A percentile compares a stretch with the other conserved stretches of the same genome.
Conservation (phyloP, 2,329 filamentous ascomycete species). For the Alternaria sp. region DNA sequence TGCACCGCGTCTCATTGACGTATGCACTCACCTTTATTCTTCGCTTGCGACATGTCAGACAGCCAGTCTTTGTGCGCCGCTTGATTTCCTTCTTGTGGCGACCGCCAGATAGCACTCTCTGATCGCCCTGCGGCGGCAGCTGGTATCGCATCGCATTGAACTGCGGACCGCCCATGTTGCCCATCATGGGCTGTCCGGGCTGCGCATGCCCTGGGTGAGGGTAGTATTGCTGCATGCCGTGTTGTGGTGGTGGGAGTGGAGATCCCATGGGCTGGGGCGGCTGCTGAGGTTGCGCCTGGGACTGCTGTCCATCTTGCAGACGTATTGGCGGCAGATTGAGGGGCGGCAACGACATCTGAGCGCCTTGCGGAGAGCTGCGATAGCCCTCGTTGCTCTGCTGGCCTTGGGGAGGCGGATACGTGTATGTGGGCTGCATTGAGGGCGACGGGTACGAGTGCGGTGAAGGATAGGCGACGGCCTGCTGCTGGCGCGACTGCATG, state of each 20-base stretch:
- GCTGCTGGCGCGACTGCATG: conserved; percentile 42
- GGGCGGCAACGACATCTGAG: conserved; percentile 55
- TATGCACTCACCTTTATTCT: conserved; percentile 72
- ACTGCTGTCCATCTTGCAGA: conserved; percentile 56
- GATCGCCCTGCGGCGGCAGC: conserved; percentile 60
- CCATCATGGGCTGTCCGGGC: conserved; percentile 61
- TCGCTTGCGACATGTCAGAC: conserved; percentile 65
- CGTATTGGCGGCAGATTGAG: conserved; percentile 63
- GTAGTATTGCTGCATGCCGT: conserved; percentile 63
- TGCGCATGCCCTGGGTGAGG: conserved; percentile 51
- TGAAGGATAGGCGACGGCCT: conserved; percentile 54
- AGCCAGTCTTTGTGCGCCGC: conserved; percentile 78
- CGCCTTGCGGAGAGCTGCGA: conserved; percentile 57
- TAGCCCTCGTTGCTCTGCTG: conserved; percentile 54
- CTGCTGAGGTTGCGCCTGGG: conserved; percentile 39
- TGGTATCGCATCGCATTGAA: conserved; percentile 63
- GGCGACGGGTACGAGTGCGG: conserved; percentile 62
- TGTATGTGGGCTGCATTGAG: conserved; percentile 59
- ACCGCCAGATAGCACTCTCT: conserved; percentile 67
- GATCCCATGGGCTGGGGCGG: conserved; percentile 60
- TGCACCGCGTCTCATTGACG: conserved; percentile 36
- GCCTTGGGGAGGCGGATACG: conserved; percentile 56
- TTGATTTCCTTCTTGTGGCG: conserved; percentile 79
- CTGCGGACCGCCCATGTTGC: conserved; percentile 58
- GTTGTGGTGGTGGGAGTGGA: conserved; percentile 63